Evolutionary conservation across 1,284 basidiomycete species (phyloP).

Genomic region (Ustanciosporium gigantosporum): DNA sequence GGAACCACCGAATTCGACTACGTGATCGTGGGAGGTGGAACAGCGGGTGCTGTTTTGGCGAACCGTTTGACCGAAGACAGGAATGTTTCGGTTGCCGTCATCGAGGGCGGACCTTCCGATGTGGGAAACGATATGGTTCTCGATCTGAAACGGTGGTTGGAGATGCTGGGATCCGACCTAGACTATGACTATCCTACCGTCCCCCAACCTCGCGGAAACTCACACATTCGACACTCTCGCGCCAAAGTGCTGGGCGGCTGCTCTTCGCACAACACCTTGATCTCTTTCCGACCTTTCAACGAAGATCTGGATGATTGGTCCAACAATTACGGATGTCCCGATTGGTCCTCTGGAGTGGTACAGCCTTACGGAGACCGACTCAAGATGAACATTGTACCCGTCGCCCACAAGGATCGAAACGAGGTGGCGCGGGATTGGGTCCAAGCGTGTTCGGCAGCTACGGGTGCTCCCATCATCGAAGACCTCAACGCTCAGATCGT

Average conservation of each 20-base stretch:
- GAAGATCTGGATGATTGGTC: slow-evolving; percentile 61
- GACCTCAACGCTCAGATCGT: slow-evolving; percentile 59
- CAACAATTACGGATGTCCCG: slow-evolving; percentile 52
- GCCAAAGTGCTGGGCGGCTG: slow-evolving; percentile 61
- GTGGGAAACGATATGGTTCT: slow-evolving; percentile 57
- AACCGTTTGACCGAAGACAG: slow-evolving; percentile 60
- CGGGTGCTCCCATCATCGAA: slow-evolving; percentile 56
- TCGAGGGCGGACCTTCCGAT: slow-evolving; percentile 61
- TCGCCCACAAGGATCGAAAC: slow-evolving; percentile 59
- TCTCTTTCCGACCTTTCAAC: slow-evolving; percentile 61
- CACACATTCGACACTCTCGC: slow-evolving; percentile 61
- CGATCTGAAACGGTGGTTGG: slow-evolving; percentile 59
- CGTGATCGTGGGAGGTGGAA: slow-evolving; percentile 60
- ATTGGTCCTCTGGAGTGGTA: slow-evolving; percentile 50
- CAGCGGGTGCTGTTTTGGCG: slow-evolving; percentile 60
- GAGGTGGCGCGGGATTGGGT: slow-evolving; percentile 60
- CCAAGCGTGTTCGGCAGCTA: slow-evolving; percentile 43
- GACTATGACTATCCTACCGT: slow-evolving; percentile 61
- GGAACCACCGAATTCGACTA: slow-evolving; percentile 58
- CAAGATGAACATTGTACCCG: slow-evolving; percentile 61
- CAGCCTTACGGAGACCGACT: slow-evolving; percentile 60
- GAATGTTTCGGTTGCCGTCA: slow-evolving; percentile 58
- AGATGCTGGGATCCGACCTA: slow-evolving; percentile 59
- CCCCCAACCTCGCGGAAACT: slow-evolving; percentile 60
- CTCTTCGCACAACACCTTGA: slow-evolving; percentile 62